Evolutionary conservation across 1,139 yeast genomes (phyloP).

Genomic region (Geotrichum reessii): DNA sequence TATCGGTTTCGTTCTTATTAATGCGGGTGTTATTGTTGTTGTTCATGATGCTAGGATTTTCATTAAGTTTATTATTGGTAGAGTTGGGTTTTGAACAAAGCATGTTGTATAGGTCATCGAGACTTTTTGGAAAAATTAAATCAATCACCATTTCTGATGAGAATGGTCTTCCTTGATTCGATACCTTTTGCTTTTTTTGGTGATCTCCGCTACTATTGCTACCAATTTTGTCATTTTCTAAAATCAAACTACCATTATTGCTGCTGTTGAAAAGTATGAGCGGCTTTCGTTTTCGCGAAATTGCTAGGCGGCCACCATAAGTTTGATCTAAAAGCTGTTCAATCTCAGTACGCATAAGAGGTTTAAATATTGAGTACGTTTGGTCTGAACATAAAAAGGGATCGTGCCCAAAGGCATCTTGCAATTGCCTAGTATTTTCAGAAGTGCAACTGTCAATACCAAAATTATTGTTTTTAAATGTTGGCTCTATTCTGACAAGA

Average conservation of each 20-base stretch:
- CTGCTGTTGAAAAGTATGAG: background rate
- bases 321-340: background rate
- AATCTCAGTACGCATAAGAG: background rate
- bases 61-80: background rate
- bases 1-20: background rate
- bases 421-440: background rate
- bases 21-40: background rate
- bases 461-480: too few species aligned
- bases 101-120: conserved; percentile 13
- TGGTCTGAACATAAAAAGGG: conserved; percentile 5
- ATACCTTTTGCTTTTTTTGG: background rate
- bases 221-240: background rate
- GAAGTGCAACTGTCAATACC: background rate
- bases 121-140: conserved; percentile 11
- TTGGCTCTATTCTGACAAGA: background rate
- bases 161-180: conserved; percentile 16
- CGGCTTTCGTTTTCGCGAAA: conserved; percentile 17
- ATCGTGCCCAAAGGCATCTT: background rate
- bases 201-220: background rate
- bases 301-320: conserved; percentile 13
- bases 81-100: conserved; percentile 12
- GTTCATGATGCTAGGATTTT: background rate
- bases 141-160: conserved; percentile 18
- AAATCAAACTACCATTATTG: background rate
- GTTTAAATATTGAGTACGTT: conserved; percentile 10